phyloP scores from a whole-genome alignment of 1,284 basidiomycete species.

The Lentinula novae-zelandiae region DNA sequence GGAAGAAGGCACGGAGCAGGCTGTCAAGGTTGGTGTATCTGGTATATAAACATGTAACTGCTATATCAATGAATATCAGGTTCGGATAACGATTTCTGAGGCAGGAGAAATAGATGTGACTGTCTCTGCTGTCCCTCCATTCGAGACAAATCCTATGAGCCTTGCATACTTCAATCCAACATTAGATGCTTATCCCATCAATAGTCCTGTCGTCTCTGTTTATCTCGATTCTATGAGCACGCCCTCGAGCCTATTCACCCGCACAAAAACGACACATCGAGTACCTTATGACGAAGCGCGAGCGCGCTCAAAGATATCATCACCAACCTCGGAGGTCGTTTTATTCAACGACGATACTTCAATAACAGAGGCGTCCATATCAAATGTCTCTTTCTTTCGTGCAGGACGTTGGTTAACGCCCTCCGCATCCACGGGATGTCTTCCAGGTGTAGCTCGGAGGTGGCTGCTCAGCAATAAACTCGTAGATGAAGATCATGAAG shows the following conservation, averaged over 20 bases:
- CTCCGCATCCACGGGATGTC: conserved; percentile 51
- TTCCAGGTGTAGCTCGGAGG: conserved; percentile 64
- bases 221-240: conserved; percentile 54
- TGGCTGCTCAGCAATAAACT: conserved; percentile 60
- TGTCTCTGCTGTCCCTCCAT: conserved; percentile 32
- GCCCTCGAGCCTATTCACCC: conserved; percentile 50
- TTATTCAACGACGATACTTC: conserved; percentile 48
- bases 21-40: conserved; percentile 12
- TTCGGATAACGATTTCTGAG: conserved; percentile 52
- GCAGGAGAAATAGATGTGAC: conserved; percentile 42
- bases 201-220: conserved; percentile 27
- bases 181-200: conserved; percentile 16
- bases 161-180: conserved; percentile 35
- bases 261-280: conserved; percentile 68
- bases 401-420: conserved; percentile 63
- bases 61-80: conserved; percentile 28
- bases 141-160: conserved; percentile 42
- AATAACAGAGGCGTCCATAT: conserved; percentile 64
- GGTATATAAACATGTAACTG: not conserved
- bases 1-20: conserved; percentile 12
- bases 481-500: conserved; percentile 42
- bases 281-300: conserved; percentile 59
- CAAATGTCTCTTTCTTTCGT: conserved; percentile 65
- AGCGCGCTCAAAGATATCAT: conserved; percentile 38
- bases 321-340: conserved; percentile 51